Evolutionary conservation across 2,329 filamentous ascomycete species (phyloP), one percentile per base, ranked within the genome.

Genomic region (Fusarium caatingaense): DNA sequence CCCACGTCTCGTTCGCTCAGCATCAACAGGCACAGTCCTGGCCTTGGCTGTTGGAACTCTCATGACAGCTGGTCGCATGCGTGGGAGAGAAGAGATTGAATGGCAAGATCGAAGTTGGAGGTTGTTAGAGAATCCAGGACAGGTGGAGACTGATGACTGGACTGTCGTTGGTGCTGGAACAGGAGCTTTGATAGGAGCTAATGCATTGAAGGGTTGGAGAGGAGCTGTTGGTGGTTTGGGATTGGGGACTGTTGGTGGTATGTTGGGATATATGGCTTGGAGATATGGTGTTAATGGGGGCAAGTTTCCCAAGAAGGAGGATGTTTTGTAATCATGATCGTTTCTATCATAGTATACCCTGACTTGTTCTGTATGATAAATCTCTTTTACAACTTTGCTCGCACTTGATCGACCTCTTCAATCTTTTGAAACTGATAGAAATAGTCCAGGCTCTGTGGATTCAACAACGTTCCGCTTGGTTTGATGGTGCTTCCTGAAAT

Each of bases 401-500:
- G 34, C 51, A 69, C 60, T 5, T 55, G 67, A 8, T 65, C 64
- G 54, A 79, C 65, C 34, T 80, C 75, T 48, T 81, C 79, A 27
- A 81, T 74, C 59, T 77, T 76, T 53, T 80, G 79, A 41, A 95
- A 96, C 75, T 88, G 89, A 72, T 96, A 94, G 75, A 93, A 96
- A 75, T 86, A 95, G 32, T 93, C 85, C 62, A 96, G 79, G 68
- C 91, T 92, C 74, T 91, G 81, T 0, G 93, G 93, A 74, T 97
- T 96, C 56, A 92, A 80, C 74, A 96, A 79, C 6, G 92, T 95
- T 3, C 92, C 92, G 50, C 90, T 93, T 0, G 92, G 87, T 79
- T 91, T 93, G 76, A 96, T 87, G 25, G 82, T 87, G 72, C 89
- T 88, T 0, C 93, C 93, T 0, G 88, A 93, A 1, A 96, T 90